Conservation (phyloP, 1,284 basidiomycete genomes). For the Mixia osmundae region DNA sequence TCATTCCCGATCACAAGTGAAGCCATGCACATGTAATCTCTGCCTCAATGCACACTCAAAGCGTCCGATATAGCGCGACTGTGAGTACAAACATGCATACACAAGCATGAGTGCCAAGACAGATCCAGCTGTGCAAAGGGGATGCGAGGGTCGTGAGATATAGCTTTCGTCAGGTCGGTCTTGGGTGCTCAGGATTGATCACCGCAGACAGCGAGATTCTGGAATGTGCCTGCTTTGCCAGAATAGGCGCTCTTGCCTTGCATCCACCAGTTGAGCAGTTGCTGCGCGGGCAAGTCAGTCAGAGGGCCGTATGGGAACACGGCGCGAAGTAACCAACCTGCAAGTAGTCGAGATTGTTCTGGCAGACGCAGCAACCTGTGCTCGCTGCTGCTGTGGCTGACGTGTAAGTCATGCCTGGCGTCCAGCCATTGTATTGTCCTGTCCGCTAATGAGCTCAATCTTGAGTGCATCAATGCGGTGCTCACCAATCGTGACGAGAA, state of each 20-base stretch:
- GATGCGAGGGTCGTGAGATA: too few species aligned
- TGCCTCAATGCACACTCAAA: too few species aligned
- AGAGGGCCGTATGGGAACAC: background rate
- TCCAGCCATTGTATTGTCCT: conserved; percentile 33
- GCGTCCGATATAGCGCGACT: too few species aligned
- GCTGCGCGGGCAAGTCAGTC: background rate
- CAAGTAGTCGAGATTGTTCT: conserved; percentile 29
- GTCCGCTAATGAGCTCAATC: background rate
- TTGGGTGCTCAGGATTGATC: too few species aligned
- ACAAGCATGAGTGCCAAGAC: too few species aligned
- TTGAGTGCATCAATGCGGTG: conserved; percentile 37
- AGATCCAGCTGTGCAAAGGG: too few species aligned
- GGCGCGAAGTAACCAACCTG: background rate
- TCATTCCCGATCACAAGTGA: too few species aligned
- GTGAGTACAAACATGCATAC: too few species aligned
- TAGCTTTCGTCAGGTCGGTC: too few species aligned
- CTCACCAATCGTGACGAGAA: conserved; percentile 36
- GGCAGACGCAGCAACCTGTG: conserved; percentile 38
- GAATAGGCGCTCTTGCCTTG: background rate
- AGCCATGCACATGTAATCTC: too few species aligned
- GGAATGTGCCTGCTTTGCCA: background rate
- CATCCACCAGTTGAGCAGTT: background rate
- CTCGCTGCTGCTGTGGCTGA: conserved; percentile 33
- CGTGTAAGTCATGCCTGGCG: conserved; percentile 31
- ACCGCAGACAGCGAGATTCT: conserved; percentile 1